A percentile compares a stretch with the other conserved stretches of the same genome.
Conservation (phyloP, 768 basidiomycete species). For the Hygrocybe punicea region DNA sequence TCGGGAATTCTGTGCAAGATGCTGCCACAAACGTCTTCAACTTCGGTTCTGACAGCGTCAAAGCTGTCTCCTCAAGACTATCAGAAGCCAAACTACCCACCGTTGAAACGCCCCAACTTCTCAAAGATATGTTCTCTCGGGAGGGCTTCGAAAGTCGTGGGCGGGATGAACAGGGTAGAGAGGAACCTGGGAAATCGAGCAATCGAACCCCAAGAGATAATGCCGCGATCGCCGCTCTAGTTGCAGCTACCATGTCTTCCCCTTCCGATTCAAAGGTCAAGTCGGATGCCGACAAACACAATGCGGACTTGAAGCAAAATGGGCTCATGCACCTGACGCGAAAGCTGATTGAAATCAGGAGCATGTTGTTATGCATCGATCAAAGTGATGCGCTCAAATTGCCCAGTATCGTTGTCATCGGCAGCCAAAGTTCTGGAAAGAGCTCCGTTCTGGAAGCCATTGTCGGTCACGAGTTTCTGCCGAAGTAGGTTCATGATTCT, state of each 20-base stretch:
- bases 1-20: conserved; percentile 52
- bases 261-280: conserved; percentile 57
- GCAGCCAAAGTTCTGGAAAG: conserved; percentile 97
- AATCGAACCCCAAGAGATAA: conserved; percentile 55
- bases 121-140: conserved; percentile 58
- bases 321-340: conserved; percentile 90
- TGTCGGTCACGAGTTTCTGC: conserved; percentile 96
- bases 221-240: conserved; percentile 66
- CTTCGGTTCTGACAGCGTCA: conserved; percentile 67
- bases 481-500: conserved; percentile 66
- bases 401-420: conserved; percentile 97
- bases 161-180: conserved; percentile 27
- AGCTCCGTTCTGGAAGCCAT: conserved; percentile 96
- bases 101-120: conserved; percentile 59
- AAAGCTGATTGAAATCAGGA: conserved; percentile 94
- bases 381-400: conserved; percentile 92
- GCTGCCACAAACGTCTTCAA: conserved; percentile 66
- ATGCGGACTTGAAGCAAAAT: conserved; percentile 56
- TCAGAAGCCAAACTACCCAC: conserved; percentile 57
- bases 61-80: conserved; percentile 55
- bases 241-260: conserved; percentile 76
- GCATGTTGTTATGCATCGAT: conserved; percentile 92
- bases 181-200: conserved; percentile 34
- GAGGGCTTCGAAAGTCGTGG: conserved; percentile 28
- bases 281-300: conserved; percentile 29